Evolutionary conservation across 1,284 basidiomycete genomes (phyloP).

Genomic region (Marasmius tenuissimus): DNA sequence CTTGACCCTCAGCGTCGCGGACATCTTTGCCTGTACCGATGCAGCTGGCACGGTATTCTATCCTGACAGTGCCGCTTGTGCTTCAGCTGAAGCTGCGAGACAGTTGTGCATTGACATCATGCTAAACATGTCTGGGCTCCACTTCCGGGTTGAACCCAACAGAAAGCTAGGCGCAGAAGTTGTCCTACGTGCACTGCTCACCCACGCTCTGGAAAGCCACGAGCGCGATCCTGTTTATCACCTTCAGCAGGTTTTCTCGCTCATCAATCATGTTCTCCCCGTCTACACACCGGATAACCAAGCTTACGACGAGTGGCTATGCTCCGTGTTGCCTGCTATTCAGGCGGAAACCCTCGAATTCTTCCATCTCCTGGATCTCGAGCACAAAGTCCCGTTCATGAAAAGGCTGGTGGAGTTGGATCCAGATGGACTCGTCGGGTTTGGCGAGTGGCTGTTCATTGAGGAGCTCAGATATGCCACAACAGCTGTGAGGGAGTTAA

Average conservation of each 20-base stretch:
- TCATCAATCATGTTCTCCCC: constrained; percentile 62
- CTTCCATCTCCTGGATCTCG: constrained; percentile 53
- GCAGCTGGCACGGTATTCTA: constrained; percentile 44
- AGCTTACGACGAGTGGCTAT: constrained; percentile 43
- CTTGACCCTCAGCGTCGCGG: constrained; percentile 43
- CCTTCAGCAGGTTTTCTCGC: constrained; percentile 50
- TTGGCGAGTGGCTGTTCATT: constrained; percentile 70
- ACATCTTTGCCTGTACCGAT: constrained; percentile 58
- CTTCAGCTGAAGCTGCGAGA: constrained; percentile 42
- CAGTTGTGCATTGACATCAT: constrained; percentile 53
- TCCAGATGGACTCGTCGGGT: constrained; percentile 44
- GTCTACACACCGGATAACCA: constrained; percentile 22
- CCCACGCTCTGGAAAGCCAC: constrained; percentile 37
- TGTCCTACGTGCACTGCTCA: constrained; percentile 55
- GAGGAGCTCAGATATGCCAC: constrained; percentile 55
- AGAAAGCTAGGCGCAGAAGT: constrained; percentile 42
- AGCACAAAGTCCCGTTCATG: constrained; percentile 54
- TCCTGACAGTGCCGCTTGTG: constrained; percentile 35
- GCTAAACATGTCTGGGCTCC: constrained; percentile 36
- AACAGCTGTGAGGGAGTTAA: constrained; percentile 36
- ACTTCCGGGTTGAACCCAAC: constrained; percentile 31
- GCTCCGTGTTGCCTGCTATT: constrained; percentile 54
- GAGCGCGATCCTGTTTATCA: constrained; percentile 57
- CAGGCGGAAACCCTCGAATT: constrained; percentile 56
- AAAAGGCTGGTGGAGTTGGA: constrained; percentile 58